These are phyloP conservation scores for Exophiala dermatitidis DNA, from an alignment of 2,329 filamentous ascomycete species.

Conservation along the genomic window DNA sequence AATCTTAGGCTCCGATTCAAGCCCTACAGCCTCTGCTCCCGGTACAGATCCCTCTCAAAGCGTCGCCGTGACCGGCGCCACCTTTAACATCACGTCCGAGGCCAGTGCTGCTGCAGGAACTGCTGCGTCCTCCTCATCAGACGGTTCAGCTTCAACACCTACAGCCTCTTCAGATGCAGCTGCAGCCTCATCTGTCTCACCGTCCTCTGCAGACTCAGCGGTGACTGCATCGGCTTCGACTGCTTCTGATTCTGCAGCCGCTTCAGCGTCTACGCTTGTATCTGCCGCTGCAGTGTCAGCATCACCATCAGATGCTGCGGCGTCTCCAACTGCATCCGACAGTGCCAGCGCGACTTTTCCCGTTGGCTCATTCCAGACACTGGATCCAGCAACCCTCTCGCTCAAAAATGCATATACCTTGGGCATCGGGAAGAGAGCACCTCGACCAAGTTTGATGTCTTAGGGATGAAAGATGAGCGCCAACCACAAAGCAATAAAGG, in stretches of 20 bases:
- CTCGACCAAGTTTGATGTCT: slow-evolving; percentile 14
- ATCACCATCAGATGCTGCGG: not conserved
- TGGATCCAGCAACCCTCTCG: slow-evolving; percentile 25
- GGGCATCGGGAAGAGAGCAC: slow-evolving; percentile 19
- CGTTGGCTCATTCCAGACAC: slow-evolving; percentile 16
- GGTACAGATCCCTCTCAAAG: slow-evolving; percentile 15
- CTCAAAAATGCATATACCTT: slow-evolving; percentile 21
- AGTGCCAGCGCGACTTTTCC: slow-evolving; percentile 3
- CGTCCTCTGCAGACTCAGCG: slow-evolving; percentile 6
- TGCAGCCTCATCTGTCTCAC: not conserved
- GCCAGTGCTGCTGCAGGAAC: slow-evolving; percentile 16
- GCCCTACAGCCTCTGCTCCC: slow-evolving; percentile 9
- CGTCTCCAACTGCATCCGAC: slow-evolving; percentile 1
- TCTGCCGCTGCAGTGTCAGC: slow-evolving; percentile 1
- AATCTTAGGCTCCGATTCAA: not conserved
- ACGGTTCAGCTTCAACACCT: slow-evolving; percentile 9
- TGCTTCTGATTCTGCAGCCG: not conserved
- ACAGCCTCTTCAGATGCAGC: slow-evolving; percentile 2
- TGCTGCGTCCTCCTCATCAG: slow-evolving; percentile 7
- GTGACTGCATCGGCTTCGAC: not conserved
- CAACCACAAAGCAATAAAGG: not conserved
- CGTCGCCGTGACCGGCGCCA: slow-evolving; percentile 12
- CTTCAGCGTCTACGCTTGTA: not conserved
- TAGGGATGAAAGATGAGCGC: not conserved
- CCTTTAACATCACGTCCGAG: slow-evolving; percentile 17